phyloP scores from a whole-genome alignment of 805 yeast species.

The Pichia deserticola region DNA sequence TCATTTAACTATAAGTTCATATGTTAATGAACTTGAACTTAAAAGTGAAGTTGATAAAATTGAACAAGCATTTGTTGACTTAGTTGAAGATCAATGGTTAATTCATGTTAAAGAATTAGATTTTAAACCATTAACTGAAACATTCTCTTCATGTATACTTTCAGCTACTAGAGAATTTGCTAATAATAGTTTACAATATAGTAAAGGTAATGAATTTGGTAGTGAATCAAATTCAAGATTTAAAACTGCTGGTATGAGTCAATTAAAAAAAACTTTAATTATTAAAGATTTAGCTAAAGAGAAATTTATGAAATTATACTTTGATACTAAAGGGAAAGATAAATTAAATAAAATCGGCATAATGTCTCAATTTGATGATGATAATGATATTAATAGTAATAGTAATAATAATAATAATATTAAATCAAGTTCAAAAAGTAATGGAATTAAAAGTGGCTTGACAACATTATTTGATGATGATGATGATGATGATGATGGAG shows the following conservation, averaged over 20 bases:
- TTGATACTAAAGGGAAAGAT: slow-evolving; percentile 9
- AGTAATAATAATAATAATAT: too few relatives aligned
- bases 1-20: slow-evolving; percentile 49
- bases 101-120: slow-evolving; percentile 35
- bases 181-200: not conserved
- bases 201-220: not conserved
- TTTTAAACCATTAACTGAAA: slow-evolving; percentile 26
- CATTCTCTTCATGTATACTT: slow-evolving; percentile 28
- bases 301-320: slow-evolving; percentile 15
- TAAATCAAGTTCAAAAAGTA: too few relatives aligned
- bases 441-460: not conserved
- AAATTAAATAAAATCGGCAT: slow-evolving; percentile 5
- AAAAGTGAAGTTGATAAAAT: slow-evolving; percentile 21
- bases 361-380: slow-evolving; percentile 12
- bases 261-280: slow-evolving; percentile 48
- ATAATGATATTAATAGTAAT: not conserved
- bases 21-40: slow-evolving; percentile 25
- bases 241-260: slow-evolving; percentile 20
- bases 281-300: slow-evolving; percentile 51
- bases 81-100: slow-evolving; percentile 45
- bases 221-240: slow-evolving; percentile 2
- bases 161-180: slow-evolving; percentile 22
- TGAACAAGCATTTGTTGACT: slow-evolving; percentile 33
- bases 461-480: slow-evolving; percentile 3
- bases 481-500: slow-evolving; percentile 5